These are phyloP conservation scores for Paramecium caudatum DNA, from an alignment of 73 alveolate genomes.

Conservation along the genomic window DNA sequence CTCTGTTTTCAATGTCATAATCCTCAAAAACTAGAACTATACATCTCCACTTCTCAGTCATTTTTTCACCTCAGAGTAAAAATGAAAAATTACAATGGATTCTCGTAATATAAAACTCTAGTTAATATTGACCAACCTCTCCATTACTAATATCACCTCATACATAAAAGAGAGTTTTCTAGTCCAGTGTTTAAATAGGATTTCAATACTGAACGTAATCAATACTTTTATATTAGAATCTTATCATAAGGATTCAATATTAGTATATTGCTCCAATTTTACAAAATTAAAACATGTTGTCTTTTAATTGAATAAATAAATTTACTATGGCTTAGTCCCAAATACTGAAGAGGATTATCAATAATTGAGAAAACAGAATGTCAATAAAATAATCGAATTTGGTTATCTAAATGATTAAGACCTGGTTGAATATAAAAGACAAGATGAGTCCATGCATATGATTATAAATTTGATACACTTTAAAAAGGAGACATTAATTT, in stretches of 20 bases:
- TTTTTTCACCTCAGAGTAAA: neutral
- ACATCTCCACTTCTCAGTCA: neutral
- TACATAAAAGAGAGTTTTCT: neutral
- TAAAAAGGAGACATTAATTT: neutral
- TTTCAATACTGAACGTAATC: neutral
- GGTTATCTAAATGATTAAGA: neutral
- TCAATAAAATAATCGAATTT: neutral
- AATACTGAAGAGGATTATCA: neutral
- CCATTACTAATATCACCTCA: neutral
- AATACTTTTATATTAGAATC: neutral
- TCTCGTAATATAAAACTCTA: neutral
- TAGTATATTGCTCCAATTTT: neutral
- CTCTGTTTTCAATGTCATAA: constrained; percentile 5
- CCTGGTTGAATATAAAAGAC: neutral
- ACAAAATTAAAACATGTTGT: neutral
- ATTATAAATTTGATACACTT: neutral
- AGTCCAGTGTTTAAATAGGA: constrained; percentile 1
- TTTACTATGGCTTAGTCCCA: constrained; percentile 21
- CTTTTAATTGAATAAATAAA: neutral
- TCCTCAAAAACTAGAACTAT: neutral
- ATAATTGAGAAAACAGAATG: neutral
- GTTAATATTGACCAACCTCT: neutral
- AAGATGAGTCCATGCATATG: neutral
- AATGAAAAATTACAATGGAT: constrained; percentile 28
- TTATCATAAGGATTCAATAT: constrained; percentile 3